phyloP scores from a whole-genome alignment of 768 basidiomycete genomes.

The Crucibulum laeve region DNA sequence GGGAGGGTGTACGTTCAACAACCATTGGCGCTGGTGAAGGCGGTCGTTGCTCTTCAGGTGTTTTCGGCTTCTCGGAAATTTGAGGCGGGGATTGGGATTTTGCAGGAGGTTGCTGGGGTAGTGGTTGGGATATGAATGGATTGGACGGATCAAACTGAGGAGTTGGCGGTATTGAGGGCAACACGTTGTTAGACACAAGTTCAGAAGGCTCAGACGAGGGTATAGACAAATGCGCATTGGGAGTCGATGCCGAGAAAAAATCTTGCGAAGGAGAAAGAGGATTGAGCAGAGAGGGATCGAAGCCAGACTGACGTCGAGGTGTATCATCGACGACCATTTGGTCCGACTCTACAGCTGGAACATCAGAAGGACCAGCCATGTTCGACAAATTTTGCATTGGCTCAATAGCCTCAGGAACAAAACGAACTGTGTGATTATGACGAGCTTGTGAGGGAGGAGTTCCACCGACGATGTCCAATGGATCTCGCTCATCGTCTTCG shows the following conservation, averaged over 20 bases:
- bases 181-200: not conserved
- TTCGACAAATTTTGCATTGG: constrained; percentile 9
- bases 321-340: constrained; percentile 35
- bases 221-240: constrained; percentile 5
- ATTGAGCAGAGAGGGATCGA: constrained; percentile 51
- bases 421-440: constrained; percentile 39
- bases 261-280: constrained; percentile 34
- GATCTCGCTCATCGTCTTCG: constrained; percentile 46
- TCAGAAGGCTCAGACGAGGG: constrained; percentile 5
- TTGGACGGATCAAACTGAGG: constrained; percentile 12
- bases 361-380: not conserved
- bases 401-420: constrained; percentile 33
- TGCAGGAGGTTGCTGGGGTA: constrained; percentile 8
- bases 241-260: constrained; percentile 16
- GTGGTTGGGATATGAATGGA: constrained; percentile 12
- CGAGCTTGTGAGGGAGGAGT: constrained; percentile 25
- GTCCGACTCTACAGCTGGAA: constrained; percentile 6
- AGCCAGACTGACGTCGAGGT: constrained; percentile 34
- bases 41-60: not conserved
- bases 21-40: constrained; percentile 37
- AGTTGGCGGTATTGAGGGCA: constrained; percentile 3
- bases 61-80: constrained; percentile 11
- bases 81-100: constrained; percentile 14
- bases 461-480: constrained; percentile 37
- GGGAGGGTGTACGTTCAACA: constrained; percentile 60